A percentile compares a stretch with the other conserved stretches of the same genome.
phyloP scores from a whole-genome alignment of 257 asterid species.

The Solanum piurae region DNA sequence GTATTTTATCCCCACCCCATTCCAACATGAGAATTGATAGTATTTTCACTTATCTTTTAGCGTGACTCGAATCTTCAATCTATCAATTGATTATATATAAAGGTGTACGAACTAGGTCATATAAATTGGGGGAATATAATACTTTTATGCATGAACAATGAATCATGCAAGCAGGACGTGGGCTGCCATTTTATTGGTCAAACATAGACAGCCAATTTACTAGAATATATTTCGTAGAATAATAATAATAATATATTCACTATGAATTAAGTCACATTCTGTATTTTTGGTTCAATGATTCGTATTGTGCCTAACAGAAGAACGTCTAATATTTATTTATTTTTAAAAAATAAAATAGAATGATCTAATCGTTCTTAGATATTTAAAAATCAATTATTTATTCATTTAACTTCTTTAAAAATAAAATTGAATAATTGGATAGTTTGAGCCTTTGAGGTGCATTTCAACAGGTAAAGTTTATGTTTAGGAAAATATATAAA shows the following conservation, averaged over 20 bases:
- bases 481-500: not conserved
- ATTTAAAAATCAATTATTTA: not conserved
- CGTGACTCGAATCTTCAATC: not conserved
- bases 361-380: not conserved
- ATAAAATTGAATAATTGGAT: not conserved
- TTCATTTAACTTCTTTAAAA: not conserved
- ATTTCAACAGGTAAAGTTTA: not conserved
- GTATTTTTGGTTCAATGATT: not conserved
- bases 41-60: not conserved
- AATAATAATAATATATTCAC: not conserved
- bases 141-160: not conserved
- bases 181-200: not conserved
- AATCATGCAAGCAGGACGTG: not conserved
- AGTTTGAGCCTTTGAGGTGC: not conserved
- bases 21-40: not conserved
- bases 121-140: not conserved
- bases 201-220: not conserved
- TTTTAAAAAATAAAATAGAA: not conserved
- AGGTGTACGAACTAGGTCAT: not conserved
- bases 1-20: not conserved
- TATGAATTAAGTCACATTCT: not conserved
- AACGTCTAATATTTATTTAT: not conserved
- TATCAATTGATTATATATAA: not conserved
- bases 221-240: not conserved
- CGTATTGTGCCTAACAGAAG: not conserved